Base-by-base conservation (phyloP, 306 rosid genomes). In the Pueraria montana region DNA sequence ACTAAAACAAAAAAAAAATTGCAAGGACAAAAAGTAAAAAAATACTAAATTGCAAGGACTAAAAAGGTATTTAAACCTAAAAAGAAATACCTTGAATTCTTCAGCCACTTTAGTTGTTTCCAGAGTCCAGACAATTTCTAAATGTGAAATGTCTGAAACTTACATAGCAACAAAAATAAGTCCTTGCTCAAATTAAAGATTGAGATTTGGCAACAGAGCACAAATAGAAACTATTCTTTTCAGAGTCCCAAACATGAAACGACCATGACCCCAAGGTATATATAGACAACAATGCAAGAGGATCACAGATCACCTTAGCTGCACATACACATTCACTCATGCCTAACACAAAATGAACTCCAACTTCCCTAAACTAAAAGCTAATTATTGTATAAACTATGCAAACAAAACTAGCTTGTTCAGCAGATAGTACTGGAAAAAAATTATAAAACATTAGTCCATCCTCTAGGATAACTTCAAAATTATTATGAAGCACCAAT, bases 371-470 rank as follows among this genome's bases (percentile, higher is more conserved):
- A 61, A 82, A 82, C 13, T 14, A 21, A 24, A 24, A 40, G n/a
- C 55, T 14, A 53, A 65, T 61, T 20, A 75, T 7, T 48, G 18
- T 59, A 13, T 11, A 71, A 20, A 53, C 11, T 21, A 27, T 18
- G 58, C 81, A 26, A 64, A 53, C 48, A 75, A 50, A 66, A 69
- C 11, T 40, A n/a, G 65, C 34, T 50, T 53, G 24, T 32, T 49
- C 6, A 50, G 76, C 49, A 40, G 50, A 50, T 65, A 27, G 20
- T 52, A 38, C 59, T n/a, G 49, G 46, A 61, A 46, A 40, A 30
- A 53, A 23, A 49, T 8, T 49, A 26, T 13, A 17, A 27, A 65
- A 20, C 4, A 30, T 18, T 9, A 43, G 26, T 53, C 77, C 38
- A 53, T n/a, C 23, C 20, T 13, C 42, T 8, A 70, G 18, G n/a